Conservation (phyloP, 2,329 filamentous ascomycete species). For the Aschersonia sp. region DNA sequence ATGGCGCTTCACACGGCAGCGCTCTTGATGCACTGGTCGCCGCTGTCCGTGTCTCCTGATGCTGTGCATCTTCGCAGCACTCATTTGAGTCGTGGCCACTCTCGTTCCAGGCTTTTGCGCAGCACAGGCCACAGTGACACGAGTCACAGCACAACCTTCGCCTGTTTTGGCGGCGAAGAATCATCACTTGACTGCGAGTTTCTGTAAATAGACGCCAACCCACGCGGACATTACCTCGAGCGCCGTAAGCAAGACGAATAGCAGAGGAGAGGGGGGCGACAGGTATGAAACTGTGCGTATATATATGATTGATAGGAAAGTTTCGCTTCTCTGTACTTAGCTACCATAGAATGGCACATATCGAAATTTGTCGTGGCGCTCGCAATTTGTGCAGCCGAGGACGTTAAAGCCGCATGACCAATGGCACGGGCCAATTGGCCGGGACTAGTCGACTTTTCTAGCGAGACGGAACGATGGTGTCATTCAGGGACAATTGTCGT, state of each 20-base stretch:
- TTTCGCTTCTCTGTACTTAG: too few species aligned
- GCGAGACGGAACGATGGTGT: constrained; percentile 5
- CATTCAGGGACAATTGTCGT: constrained; percentile 6
- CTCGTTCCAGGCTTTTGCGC: neutral
- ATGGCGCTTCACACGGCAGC: constrained; percentile 46
- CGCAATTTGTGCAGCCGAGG: neutral
- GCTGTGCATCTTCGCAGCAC: neutral
- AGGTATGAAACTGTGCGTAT: too few species aligned
- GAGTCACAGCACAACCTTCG: too few species aligned
- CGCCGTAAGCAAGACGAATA: too few species aligned
- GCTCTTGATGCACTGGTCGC: constrained; percentile 55
- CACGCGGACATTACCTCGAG: too few species aligned
- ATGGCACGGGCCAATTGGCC: neutral
- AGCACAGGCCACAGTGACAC: too few species aligned
- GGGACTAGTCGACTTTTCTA: neutral
- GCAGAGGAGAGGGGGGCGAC: too few species aligned
- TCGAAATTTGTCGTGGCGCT: neutral
- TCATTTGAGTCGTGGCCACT: neutral
- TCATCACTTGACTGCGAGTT: too few species aligned
- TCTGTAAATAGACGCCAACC: too few species aligned
- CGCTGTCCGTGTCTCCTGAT: constrained; percentile 28
- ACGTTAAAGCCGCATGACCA: neutral
- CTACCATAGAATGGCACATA: neutral
- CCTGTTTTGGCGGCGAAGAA: too few species aligned
- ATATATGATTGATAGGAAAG: too few species aligned